Evolutionary conservation across 176 grass and related monocot species (phyloP).

Genomic region (Zea luxurians): DNA sequence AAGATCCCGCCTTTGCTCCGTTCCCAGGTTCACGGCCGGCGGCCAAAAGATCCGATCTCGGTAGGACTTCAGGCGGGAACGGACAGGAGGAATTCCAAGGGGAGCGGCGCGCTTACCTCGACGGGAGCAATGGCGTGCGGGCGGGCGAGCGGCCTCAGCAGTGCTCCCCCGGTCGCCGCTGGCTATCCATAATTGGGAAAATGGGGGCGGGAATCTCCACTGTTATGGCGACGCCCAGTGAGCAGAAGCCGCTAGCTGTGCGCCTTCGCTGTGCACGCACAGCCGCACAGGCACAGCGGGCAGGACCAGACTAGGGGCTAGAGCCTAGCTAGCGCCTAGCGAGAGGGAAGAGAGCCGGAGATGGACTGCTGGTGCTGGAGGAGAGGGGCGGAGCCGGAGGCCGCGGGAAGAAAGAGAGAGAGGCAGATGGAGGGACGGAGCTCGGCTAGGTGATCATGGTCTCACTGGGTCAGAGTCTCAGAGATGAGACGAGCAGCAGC

Average conservation of each 20-base stretch:
- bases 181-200: conserved; percentile 46
- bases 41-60: conserved; percentile 22
- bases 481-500: conserved; percentile 27
- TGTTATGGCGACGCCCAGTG: conserved; percentile 16
- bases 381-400: too few species aligned
- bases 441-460: conserved; percentile 40
- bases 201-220: conserved; percentile 51
- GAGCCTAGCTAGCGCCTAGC: too few species aligned
- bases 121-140: conserved; percentile 40
- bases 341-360: too few species aligned
- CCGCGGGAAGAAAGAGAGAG: neutral
- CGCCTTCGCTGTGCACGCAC: neutral
- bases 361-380: too few species aligned
- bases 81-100: neutral
- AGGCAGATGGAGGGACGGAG: neutral
- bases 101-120: conserved; percentile 33
- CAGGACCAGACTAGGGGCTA: neutral
- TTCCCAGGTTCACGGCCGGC: neutral
- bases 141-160: neutral
- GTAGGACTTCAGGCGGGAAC: neutral
- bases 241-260: conserved; percentile 40
- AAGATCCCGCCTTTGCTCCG: too few species aligned
- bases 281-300: neutral
- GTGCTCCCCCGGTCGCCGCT: neutral
- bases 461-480: neutral